Evolutionary conservation across 2,329 filamentous ascomycete genomes (phyloP).

Genomic region (Botrytis fabae): DNA sequence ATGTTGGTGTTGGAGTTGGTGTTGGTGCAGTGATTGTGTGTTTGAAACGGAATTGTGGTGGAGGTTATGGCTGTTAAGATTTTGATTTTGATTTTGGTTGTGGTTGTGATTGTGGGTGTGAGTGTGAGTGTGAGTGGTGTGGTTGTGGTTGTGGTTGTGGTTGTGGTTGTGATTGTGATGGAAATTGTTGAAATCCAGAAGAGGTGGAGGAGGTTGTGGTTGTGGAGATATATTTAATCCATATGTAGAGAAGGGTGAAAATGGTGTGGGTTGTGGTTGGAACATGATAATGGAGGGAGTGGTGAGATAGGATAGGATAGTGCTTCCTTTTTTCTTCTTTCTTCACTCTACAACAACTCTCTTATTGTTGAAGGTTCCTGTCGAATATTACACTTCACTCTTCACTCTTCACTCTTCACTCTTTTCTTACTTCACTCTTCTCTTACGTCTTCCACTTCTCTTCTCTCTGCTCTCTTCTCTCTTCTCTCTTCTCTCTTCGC

Average conservation of each 20-base stretch:
- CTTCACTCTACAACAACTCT: background rate
- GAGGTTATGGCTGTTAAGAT: too few relatives aligned
- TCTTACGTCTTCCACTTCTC: background rate
- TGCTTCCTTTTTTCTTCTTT: background rate
- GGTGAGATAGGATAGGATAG: too few relatives aligned
- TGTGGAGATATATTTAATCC: conserved; percentile 26
- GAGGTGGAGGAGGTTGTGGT: conserved; percentile 19
- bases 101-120: background rate
- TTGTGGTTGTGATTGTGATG: background rate
- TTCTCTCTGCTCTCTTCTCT: background rate
- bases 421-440: background rate
- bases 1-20: background rate
- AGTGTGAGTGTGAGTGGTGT: background rate
- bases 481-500: background rate
- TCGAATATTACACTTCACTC: too few relatives aligned
- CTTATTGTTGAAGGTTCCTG: too few relatives aligned
- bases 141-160: background rate
- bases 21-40: background rate
- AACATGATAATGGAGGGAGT: conserved; percentile 32
- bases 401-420: background rate
- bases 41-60: background rate
- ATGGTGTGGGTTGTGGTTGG: conserved; percentile 40
- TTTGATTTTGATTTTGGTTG: background rate
- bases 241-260: conserved; percentile 34
- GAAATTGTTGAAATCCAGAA: conserved; percentile 20